These are phyloP conservation scores for Saccharomyces hybrid DNA, from an alignment of 1,139 yeast species.

Conservation along the genomic window DNA sequence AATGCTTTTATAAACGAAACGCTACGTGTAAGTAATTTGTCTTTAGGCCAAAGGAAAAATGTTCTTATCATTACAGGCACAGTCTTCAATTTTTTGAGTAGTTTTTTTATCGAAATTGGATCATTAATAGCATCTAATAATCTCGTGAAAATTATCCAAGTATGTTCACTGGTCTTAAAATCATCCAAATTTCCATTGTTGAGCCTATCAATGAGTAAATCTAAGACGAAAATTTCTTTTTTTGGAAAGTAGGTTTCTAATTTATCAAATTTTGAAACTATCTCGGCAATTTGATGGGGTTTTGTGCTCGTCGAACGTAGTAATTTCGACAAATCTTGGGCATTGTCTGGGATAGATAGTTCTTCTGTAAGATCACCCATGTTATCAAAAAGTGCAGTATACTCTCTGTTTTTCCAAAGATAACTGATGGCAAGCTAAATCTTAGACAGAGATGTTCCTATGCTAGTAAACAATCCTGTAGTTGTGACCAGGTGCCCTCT, in stretches of 20 bases:
- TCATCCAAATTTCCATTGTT: conserved; percentile 38
- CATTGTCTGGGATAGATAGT: conserved; percentile 28
- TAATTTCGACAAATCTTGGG: conserved; percentile 57
- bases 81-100: conserved; percentile 36
- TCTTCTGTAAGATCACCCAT: conserved; percentile 10
- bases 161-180: conserved; percentile 38
- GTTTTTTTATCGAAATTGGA: conserved; percentile 24
- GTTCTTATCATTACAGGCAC: conserved; percentile 25
- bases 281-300: conserved; percentile 34
- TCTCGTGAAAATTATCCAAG: conserved; percentile 43
- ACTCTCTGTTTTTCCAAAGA: neutral
- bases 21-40: neutral
- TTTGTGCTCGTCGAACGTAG: conserved; percentile 49
- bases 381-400: neutral
- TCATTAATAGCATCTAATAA: conserved; percentile 35
- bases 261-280: conserved; percentile 38
- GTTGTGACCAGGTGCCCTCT: neutral
- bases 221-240: conserved; percentile 50
- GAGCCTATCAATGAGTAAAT: conserved; percentile 59
- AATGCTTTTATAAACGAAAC: neutral
- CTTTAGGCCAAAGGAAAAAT: conserved; percentile 6
- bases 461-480: neutral
- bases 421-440: neutral
- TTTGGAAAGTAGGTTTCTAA: conserved; percentile 55
- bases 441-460: neutral